Percentiles rank a stretch among this genome's conserved stretches.
These are phyloP conservation scores for Rhizophagus sp. DNA, from an alignment of 192 early-diverging fungal genomes.

Conservation along the genomic window DNA sequence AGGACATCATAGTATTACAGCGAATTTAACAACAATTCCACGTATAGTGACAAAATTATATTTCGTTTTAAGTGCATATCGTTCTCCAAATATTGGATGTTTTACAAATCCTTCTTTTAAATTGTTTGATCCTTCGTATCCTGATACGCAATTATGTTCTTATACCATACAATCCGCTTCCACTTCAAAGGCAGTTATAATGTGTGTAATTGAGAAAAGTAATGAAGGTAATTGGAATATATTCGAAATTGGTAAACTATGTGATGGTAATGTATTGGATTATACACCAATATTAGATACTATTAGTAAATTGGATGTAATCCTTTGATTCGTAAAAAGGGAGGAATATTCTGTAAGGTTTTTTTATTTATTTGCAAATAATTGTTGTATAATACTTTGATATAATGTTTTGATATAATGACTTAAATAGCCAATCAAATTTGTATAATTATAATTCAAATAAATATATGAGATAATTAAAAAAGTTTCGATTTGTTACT, in stretches of 20 bases:
- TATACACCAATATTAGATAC: conserved; percentile 20
- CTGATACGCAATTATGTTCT: conserved; percentile 17
- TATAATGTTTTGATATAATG: too few relatives aligned
- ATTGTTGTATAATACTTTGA: too few relatives aligned
- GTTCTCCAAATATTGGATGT: conserved; percentile 13
- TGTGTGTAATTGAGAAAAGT: conserved; percentile 1
- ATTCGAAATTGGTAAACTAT: conserved; percentile 15
- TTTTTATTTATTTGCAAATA: too few relatives aligned
- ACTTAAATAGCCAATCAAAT: too few relatives aligned
- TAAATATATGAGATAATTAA: too few relatives aligned
- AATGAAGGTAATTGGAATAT: conserved; percentile 16
- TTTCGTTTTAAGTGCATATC: conserved; percentile 25
- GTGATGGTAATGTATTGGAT: conserved; percentile 24
- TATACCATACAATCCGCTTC: conserved; percentile 23
- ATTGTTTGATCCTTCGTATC: conserved; percentile 16
- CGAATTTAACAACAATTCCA: conserved; percentile 18
- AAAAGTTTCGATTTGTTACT: too few relatives aligned
- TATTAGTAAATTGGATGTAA: neutral
- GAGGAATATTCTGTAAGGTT: too few relatives aligned
- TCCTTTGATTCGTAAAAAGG: too few relatives aligned
- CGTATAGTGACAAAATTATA: conserved; percentile 19
- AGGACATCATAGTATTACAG: conserved; percentile 29
- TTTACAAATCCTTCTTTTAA: conserved; percentile 18
- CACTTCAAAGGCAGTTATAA: conserved; percentile 25
- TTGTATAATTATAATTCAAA: too few relatives aligned